Conservation (phyloP, 192 early-diverging fungal species). For the Chytriomyces sp. region DNA sequence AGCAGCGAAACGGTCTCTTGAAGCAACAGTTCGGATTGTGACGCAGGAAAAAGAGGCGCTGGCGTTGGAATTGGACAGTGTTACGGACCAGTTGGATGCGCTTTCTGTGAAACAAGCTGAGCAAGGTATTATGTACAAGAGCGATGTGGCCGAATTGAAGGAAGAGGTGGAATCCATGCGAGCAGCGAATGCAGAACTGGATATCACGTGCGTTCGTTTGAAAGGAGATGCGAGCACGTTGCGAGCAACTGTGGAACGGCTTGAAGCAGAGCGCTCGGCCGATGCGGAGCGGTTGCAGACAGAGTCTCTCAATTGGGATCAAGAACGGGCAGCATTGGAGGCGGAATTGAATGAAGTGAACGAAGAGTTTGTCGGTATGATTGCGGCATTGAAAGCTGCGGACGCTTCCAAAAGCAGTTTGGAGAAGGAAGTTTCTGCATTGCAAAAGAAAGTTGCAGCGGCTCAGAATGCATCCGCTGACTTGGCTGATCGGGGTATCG, state of each 20-base stretch:
- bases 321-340: background rate
- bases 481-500: too few relatives aligned
- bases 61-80: background rate
- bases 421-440: background rate
- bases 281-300: constrained; percentile 4
- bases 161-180: background rate
- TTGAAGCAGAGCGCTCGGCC: background rate
- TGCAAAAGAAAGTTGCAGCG: background rate
- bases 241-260: background rate
- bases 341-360: constrained; percentile 4
- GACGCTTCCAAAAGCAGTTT: background rate
- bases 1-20: background rate
- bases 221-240: background rate
- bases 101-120: background rate
- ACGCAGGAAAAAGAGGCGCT: background rate
- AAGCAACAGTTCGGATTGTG: background rate
- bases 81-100: background rate
- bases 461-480: too few relatives aligned
- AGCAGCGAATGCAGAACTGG: background rate
- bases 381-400: background rate
- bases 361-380: constrained; percentile 15
- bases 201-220: background rate
- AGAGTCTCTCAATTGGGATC: background rate
- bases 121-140: background rate
- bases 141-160: background rate